Base-by-base conservation (phyloP, 441 rosid species). In the Eruca vesicaria region DNA sequence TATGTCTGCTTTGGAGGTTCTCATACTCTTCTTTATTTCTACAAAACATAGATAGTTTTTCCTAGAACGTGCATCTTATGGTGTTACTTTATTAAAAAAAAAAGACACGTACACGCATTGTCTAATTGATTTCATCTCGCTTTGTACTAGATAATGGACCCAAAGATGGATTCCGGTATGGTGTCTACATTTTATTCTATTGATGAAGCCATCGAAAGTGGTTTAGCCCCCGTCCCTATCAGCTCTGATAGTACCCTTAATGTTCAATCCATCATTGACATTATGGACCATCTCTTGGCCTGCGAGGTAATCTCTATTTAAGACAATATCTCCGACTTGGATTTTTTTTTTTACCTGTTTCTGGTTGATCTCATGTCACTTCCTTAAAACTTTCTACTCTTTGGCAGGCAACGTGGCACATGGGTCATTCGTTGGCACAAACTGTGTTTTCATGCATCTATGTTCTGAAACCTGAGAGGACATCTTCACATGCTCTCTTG, bases 161-260 rank as follows among this genome's bases (percentile, higher is more conserved):
- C 98, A 32, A 96, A 96, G 86, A 96, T 96, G 99, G 98, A 93
- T 82, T 92, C 99, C 0, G 98, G 98, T 66, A 92, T 96, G 78
- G 85, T 96, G 48, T 80, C 84, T 83, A 83, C 83, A 68, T 93
- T 90, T 75, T 88, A 81, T 83, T 92, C 99, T 45, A 80, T 90
- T 77, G 96, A 96, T 71, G 99, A 96, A 82, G 99, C 99, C 74
- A 86, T 96, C 3, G 97, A 93, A 80, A 83, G 85, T 72, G 98
- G 96, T 78, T 89, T 81, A 64, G 97, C 98, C 38, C 98, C 98
- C 0, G 60, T 93, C 74, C 99, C 98, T 29, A 63, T 93, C 61
- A 92, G 94, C 72, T 65, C 69, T 68, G 89, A 92, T 74, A 86
- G 81, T 78, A 90, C 96, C 52, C 68, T 73, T 32, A 91, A 93